Evolutionary conservation across 345 rosid species (phyloP), one percentile per base, ranked within the genome.

Genomic region (Citrus sp.): DNA sequence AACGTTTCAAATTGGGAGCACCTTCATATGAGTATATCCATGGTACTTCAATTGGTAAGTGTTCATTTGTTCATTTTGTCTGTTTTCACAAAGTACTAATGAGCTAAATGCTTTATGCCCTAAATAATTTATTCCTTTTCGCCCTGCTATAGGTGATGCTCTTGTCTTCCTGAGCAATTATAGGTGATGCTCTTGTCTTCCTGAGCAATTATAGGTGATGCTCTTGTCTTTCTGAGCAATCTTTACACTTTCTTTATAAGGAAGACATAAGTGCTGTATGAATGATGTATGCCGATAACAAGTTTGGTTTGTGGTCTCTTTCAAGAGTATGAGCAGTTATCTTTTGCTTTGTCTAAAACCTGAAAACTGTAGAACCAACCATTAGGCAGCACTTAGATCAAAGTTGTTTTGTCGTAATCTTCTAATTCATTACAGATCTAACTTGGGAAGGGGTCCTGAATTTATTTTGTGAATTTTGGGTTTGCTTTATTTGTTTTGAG

Each of bases 41-140:
- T 28, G 30, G 30, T 28, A 28, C 30, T 28, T 28, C 30, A 28
- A 28, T 28, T 28, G 30, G 30, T 28, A 85, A 88, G 95, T 24
- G 1, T 67, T 76, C 77, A 38, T 54, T 64, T n/a, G 73, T 69
- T 69, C 18, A 13, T 32, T 13, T 68, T 38, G 25, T 65, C 67
- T 40, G 22, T 86, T 83, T 79, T 66, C 25, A 42, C 55, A 61
- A 76, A 76, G 69, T 62, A 28, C 8, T 64, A 27, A 16, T 40
- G 42, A 21, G 54, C 9, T 75, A 19, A 62, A 42, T 42, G 24
- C 28, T 32, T 75, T 75, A 54, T 28, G 14, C 4, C 49, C 49
- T 42, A 42, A 93, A 42, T 74, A 37, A 18, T 32, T 75, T 63
- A 54, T 51, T 35, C 37, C 77, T 61, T 38, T 78, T 14, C 49